phyloP scores from a whole-genome alignment of 2,329 filamentous ascomycete species.

The Arthrobotrys megalospora region DNA sequence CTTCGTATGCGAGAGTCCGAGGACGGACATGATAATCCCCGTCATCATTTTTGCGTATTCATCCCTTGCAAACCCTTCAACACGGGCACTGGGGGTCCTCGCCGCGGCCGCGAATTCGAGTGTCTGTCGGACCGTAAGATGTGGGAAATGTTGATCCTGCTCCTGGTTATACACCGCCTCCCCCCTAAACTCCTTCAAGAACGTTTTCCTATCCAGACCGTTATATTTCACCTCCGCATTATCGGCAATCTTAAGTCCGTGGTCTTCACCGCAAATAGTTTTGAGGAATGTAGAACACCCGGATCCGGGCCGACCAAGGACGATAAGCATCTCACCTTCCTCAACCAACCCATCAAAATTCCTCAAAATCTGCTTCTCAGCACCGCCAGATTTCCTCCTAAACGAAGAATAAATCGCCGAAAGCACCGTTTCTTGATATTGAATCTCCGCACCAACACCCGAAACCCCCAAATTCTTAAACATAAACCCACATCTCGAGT shows the following conservation, averaged over 20 bases:
- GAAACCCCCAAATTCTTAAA: conserved; percentile 39
- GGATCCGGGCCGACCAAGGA: conserved; percentile 82
- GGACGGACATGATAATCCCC: conserved; percentile 75
- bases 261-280: conserved; percentile 68
- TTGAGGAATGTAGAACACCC: conserved; percentile 88
- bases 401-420: conserved; percentile 19
- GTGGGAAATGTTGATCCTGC: conserved; percentile 71
- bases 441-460: conserved; percentile 44
- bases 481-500: conserved; percentile 26
- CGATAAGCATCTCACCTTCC: conserved; percentile 88
- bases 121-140: conserved; percentile 71
- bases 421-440: conserved; percentile 45
- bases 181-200: conserved; percentile 68
- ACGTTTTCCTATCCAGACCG: conserved; percentile 35
- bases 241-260: conserved; percentile 30
- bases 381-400: background rate
- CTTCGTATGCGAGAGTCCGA: conserved; percentile 78
- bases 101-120: conserved; percentile 68
- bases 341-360: conserved; percentile 77
- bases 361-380: conserved; percentile 62
- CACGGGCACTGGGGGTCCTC: conserved; percentile 41
- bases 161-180: conserved; percentile 72
- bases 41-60: conserved; percentile 41
- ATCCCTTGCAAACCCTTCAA: conserved; percentile 38
- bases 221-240: conserved; percentile 42